These are phyloP conservation scores for Cerioporus squamosus DNA, from an alignment of 1,284 basidiomycete genomes.

Conservation along the genomic window DNA sequence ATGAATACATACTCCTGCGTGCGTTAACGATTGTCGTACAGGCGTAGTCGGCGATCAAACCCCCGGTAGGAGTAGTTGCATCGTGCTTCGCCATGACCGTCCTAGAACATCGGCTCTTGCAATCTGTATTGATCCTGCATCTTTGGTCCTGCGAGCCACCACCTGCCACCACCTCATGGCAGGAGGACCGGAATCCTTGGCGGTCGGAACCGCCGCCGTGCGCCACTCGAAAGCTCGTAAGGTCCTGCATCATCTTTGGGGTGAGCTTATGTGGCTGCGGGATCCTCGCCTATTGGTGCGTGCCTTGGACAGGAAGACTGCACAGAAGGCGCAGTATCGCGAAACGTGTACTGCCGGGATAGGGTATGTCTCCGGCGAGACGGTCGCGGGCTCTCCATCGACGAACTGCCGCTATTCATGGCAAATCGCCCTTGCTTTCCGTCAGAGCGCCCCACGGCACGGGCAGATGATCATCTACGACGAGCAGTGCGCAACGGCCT, in stretches of 20 bases:
- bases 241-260: too few relatives aligned
- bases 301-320: neutral
- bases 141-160: neutral
- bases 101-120: neutral
- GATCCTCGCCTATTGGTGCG: too few relatives aligned
- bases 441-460: too few relatives aligned
- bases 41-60: conserved; percentile 18
- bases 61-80: conserved; percentile 16
- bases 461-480: neutral
- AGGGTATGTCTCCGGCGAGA: too few relatives aligned
- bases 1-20: too few relatives aligned
- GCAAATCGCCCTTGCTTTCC: too few relatives aligned
- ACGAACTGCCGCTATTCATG: too few relatives aligned
- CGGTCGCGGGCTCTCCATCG: too few relatives aligned
- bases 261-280: too few relatives aligned
- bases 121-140: neutral
- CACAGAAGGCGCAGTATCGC: neutral
- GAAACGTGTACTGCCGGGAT: too few relatives aligned
- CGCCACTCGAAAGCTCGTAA: neutral
- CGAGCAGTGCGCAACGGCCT: neutral
- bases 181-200: neutral
- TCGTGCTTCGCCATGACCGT: conserved; percentile 8
- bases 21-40: conserved; percentile 12
- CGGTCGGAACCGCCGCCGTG: neutral
- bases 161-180: neutral